Percentiles rank a stretch among this genome's conserved stretches.
Conservation (phyloP, 2,329 filamentous ascomycete genomes). For the Tothia fuscella region DNA sequence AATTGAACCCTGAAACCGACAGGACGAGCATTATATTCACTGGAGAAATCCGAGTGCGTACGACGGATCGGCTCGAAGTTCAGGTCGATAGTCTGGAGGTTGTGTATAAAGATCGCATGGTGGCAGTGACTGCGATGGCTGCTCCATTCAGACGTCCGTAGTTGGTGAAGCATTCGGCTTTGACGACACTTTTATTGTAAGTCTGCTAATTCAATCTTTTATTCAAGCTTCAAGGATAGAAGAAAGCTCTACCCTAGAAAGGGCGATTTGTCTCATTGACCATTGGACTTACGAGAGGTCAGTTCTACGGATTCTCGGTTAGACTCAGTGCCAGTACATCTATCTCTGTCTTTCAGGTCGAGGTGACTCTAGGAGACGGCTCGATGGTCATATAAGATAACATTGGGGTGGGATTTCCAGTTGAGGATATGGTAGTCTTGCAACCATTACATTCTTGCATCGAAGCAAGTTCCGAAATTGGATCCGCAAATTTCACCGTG, state of each 20-base stretch:
- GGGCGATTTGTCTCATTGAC: background rate
- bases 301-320: constrained; percentile 22
- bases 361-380: constrained; percentile 38
- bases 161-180: constrained; percentile 43
- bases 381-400: constrained; percentile 39
- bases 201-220: no score
- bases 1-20: constrained; percentile 40
- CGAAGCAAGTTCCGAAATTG: no score
- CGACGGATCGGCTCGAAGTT: constrained; percentile 30
- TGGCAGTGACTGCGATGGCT: constrained; percentile 34
- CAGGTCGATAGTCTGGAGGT: constrained; percentile 21
- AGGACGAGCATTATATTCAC: constrained; percentile 38
- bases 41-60: constrained; percentile 46
- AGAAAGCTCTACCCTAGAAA: background rate
- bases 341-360: constrained; percentile 49
- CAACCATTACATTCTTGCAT: constrained; percentile 27
- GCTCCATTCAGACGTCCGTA: constrained; percentile 34
- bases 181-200: constrained; percentile 47
- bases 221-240: constrained; percentile 9
- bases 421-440: constrained; percentile 44
- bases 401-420: constrained; percentile 43
- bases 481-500: background rate
- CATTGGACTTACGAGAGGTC: background rate
- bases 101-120: constrained; percentile 44
- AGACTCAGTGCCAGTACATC: constrained; percentile 45